These are phyloP conservation scores for Ascosphaera aggregata DNA, from an alignment of 2,329 filamentous ascomycete genomes.

Conservation along the genomic window DNA sequence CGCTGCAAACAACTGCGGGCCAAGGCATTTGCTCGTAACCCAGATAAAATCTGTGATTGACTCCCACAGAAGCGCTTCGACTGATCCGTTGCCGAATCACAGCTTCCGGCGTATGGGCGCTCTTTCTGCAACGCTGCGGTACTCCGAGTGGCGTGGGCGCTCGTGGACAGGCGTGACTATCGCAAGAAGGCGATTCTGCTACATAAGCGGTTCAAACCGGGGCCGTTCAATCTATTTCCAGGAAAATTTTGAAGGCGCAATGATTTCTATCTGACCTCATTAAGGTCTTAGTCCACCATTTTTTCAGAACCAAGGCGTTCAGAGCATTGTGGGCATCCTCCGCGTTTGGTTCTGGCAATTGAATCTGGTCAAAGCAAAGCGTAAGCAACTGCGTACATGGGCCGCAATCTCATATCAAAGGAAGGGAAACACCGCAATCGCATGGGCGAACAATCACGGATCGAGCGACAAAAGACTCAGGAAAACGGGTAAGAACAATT, in stretches of 20 bases:
- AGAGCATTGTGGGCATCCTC: too few species aligned
- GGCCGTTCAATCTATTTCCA: not conserved
- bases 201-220: not conserved
- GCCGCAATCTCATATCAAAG: not conserved
- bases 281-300: too few species aligned
- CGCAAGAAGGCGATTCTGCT: not conserved
- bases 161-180: not conserved
- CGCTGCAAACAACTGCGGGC: not conserved
- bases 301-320: too few species aligned
- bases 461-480: not conserved
- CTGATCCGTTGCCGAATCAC: not conserved
- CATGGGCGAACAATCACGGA: not conserved
- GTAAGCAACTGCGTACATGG: not conserved
- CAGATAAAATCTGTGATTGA: not conserved
- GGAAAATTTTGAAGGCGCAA: not conserved
- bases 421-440: not conserved
- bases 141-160: not conserved
- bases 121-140: not conserved
- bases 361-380: not conserved
- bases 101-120: not conserved
- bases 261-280: too few species aligned
- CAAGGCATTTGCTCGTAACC: not conserved
- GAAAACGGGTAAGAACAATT: not conserved
- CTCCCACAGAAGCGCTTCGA: not conserved
- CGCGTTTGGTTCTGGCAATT: not conserved